A percentile compares a stretch with the other conserved stretches of the same genome.
Conservation (phyloP, 2,329 filamentous ascomycete species). For the Botrytis deweyae region DNA sequence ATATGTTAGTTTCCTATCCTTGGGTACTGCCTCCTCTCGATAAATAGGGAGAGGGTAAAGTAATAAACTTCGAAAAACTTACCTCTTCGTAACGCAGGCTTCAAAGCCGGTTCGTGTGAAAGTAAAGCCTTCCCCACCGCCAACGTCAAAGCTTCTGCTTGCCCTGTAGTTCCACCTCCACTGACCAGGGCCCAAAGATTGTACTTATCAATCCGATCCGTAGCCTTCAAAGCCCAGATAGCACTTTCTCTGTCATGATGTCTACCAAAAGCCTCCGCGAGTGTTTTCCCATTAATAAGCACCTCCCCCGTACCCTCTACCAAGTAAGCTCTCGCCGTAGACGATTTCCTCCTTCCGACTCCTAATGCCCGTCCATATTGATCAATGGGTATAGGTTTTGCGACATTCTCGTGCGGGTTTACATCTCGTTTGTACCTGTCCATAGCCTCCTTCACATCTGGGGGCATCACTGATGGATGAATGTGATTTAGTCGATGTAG, state of each 20-base stretch:
- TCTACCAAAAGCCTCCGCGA: conserved; percentile 78
- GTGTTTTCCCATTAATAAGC: conserved; percentile 83
- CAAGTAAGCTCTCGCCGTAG: conserved; percentile 78
- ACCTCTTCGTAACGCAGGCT: conserved; percentile 86
- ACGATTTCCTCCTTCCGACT: conserved; percentile 83
- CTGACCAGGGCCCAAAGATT: conserved; percentile 86
- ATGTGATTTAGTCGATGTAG: conserved; percentile 83
- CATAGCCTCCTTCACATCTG: conserved; percentile 65
- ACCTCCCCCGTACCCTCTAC: conserved; percentile 93
- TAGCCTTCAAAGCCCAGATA: conserved; percentile 83
- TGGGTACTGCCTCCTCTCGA: conserved; percentile 13
- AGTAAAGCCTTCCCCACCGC: conserved; percentile 84
- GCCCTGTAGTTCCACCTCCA: conserved; percentile 89
- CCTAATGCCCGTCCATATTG: conserved; percentile 75
- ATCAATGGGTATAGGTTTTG: conserved; percentile 68
- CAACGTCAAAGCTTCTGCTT: conserved; percentile 91
- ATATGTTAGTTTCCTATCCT: conserved; percentile 32
- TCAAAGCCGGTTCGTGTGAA: conserved; percentile 89
- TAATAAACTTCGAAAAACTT: conserved; percentile 44
- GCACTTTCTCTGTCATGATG: conserved; percentile 94
- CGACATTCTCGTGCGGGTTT: conserved; percentile 65
- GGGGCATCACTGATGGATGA: conserved; percentile 71
- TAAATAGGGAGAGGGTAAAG: not conserved
- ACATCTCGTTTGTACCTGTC: conserved; percentile 71
- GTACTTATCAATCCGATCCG: conserved; percentile 87